phyloP scores from a whole-genome alignment of 2,329 filamentous ascomycete species.

The Aphanocladium album region DNA sequence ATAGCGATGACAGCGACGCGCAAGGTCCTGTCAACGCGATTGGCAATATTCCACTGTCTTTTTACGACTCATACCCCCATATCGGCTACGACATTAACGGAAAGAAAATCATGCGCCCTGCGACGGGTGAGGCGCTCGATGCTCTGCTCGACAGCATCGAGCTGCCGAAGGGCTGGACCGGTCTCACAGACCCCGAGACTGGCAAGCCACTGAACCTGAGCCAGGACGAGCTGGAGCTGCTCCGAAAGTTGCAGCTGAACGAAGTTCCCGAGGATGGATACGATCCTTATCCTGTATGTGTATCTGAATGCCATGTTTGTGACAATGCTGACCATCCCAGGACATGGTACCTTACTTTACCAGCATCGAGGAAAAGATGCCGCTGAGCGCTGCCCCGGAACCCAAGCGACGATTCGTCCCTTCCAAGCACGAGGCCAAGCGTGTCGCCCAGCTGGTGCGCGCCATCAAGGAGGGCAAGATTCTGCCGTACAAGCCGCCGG shows the following conservation, averaged over 20 bases:
- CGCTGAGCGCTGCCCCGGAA: conserved; percentile 87
- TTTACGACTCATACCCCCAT: conserved; percentile 96
- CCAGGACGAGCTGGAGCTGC: conserved; percentile 80
- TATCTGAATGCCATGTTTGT: too few relatives aligned
- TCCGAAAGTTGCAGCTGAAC: conserved; percentile 84
- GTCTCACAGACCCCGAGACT: conserved; percentile 86
- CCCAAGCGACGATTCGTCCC: conserved; percentile 94
- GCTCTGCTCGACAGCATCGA: conserved; percentile 94
- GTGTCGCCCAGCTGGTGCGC: conserved; percentile 94
- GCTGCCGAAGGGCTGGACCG: conserved; percentile 94
- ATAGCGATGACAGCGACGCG: conserved; percentile 89
- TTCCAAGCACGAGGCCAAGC: conserved; percentile 94
- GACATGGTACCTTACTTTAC: conserved; percentile 94
- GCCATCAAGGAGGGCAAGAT: conserved; percentile 94
- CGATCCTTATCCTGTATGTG: conserved; percentile 79
- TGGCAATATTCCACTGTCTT: conserved; percentile 86
- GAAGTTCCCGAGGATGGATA: conserved; percentile 84
- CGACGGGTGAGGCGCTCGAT: conserved; percentile 88
- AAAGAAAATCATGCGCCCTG: conserved; percentile 94
- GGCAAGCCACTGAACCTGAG: conserved; percentile 87
- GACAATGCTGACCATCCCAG: conserved; percentile 30
- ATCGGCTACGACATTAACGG: conserved; percentile 99
- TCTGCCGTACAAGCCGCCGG: conserved; percentile 76
- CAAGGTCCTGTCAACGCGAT: conserved; percentile 82
- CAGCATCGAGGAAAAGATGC: conserved; percentile 86